Conservation (phyloP, 2,329 filamentous ascomycete genomes). For the Botrytis cinerea region DNA sequence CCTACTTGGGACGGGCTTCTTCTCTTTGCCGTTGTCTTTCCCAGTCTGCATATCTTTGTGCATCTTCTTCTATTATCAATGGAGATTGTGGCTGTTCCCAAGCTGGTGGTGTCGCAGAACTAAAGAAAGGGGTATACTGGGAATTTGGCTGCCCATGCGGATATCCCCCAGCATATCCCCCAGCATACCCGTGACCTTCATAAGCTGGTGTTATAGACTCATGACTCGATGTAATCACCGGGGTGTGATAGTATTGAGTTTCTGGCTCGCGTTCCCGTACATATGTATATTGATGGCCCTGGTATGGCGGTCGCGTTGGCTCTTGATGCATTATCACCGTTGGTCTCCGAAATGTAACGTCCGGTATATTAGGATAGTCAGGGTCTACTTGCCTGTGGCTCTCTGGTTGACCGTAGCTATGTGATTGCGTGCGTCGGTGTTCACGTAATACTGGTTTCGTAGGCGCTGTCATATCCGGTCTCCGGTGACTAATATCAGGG, state of each 20-base stretch:
- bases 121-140: background rate
- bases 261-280: background rate
- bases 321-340: background rate
- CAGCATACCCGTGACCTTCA: background rate
- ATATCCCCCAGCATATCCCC: background rate
- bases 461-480: too few relatives aligned
- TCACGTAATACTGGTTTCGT: too few relatives aligned
- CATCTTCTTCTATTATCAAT: too few relatives aligned
- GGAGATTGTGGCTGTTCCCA: background rate
- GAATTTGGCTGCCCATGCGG: background rate
- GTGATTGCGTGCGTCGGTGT: too few relatives aligned
- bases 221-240: background rate
- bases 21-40: background rate
- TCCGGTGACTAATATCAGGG: too few relatives aligned
- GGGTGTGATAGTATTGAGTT: background rate
- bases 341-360: background rate
- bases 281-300: background rate
- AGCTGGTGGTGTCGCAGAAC: background rate
- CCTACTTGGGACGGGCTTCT: background rate
- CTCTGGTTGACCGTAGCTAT: background rate
- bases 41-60: background rate
- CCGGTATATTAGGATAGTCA: background rate
- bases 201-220: background rate
- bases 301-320: background rate
- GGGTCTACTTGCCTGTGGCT: background rate